Evolutionary conservation across 768 basidiomycete species (phyloP), one percentile per base, ranked within the genome.

Genomic region (Lactarius tabidus): DNA sequence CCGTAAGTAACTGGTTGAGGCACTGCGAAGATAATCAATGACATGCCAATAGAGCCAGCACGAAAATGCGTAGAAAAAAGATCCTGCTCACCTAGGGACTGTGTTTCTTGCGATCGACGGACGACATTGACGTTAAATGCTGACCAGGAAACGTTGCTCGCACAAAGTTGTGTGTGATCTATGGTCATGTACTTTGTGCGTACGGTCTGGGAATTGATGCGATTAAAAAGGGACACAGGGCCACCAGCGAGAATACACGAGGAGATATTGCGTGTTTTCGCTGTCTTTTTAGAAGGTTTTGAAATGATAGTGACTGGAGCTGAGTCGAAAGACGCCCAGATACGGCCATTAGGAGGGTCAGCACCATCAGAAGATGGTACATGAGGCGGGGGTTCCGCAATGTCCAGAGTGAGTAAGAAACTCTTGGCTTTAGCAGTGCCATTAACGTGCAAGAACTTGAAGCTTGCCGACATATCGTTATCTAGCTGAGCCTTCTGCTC

Each of bases 151-250:
- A 91, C 80, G 74, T 93, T 94, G 75, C 90, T 93, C n/a, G 93
- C 91, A 77, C 89, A 90, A 64, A 93, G 78, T 72, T 88, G 86
- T 59, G 84, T 86, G 70, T 87, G 85, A 70, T 95, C 93, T 74
- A 95, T 88, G 61, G 91, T 92, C 91, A 98, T 94, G 76, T 95
- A 98, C 80, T 96, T 96, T 63, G 95, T 97, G 73, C 95, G 89
- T 65, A 96, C 94, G 43, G 95, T 94, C 78, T 98, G 95, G 17
- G 91, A 92, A 77, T 96, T 95, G 82, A 98, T 93, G 72, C 95
- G 89, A 75, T 95, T 94, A 83, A 95, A 96, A 55, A 98, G 84
- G 60, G 93, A 92, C 58, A 98, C 91, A 39, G 93, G 90, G 26
- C 92, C 90, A 56, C 91, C 90, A 33, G 89, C 89, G 61, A 93